Base-by-base conservation (phyloP, 257 asterid species). In the Solanum tacnaense region DNA sequence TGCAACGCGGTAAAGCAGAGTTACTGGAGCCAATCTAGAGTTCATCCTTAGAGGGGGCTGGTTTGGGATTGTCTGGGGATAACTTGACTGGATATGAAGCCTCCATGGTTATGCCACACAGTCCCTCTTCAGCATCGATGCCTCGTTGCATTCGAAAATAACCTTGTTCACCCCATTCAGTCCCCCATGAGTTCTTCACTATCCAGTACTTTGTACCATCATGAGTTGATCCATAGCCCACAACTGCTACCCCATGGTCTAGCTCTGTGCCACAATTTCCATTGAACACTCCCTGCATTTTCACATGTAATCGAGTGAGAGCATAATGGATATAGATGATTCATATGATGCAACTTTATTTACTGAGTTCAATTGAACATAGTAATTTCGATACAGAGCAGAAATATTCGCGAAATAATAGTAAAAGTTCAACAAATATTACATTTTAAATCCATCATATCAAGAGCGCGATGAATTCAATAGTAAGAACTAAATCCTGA, bases 121-220 rank as follows among this genome's bases (percentile, higher is more conserved):
- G 56, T 29, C 98, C 98, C 52, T 89, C 98, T 68, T 87, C 16
- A 20, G 92, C 92, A 34, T 87, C 88, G 4, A 90, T 89, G 10
- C 89, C 94, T 0, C 96, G 91, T 79, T 94, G 88, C 90, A 95
- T 89, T 90, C 96, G 91, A 6, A 95, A 88, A 86, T 94, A 95
- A 13, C 98, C 98, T 3, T 91, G 81, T 83, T 95, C 98, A 68
- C 98, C 98, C 98, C 98, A 95, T 16, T 34, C 93, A 1, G 90
- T 4, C 9, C 96, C 96, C 96, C 97, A 94, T 15, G 98, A 93
- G 36, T 94, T 95, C 94, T 95, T 94, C 89, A 95, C 96, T 20
- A 84, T 93, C 98, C 98, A 93, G 52, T 95, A 95, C 20, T 92
- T 93, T 1, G 96, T 95, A 13, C 96, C 98, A 67, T 95, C 98